Evolutionary conservation across 2,329 filamentous ascomycete genomes (phyloP).

Genomic region (Massarina eburnea): DNA sequence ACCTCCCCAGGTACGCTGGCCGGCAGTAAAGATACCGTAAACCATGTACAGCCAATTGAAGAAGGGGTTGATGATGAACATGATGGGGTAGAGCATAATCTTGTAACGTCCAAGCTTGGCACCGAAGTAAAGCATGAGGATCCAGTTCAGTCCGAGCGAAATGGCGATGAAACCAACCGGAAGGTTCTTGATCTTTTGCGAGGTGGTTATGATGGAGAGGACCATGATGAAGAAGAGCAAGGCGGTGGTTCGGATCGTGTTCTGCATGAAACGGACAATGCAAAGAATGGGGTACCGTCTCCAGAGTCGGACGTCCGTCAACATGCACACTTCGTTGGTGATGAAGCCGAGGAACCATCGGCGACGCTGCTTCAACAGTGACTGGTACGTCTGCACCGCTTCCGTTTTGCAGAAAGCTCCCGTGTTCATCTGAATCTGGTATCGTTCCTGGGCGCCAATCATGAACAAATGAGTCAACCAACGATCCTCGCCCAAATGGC

Average conservation of each 20-base stretch:
- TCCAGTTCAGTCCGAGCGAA: slow-evolving; percentile 89
- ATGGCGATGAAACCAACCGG: slow-evolving; percentile 93
- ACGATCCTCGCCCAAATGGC: slow-evolving; percentile 90
- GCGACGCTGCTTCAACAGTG: slow-evolving; percentile 88
- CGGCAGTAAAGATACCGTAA: slow-evolving; percentile 92
- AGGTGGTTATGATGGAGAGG: slow-evolving; percentile 81
- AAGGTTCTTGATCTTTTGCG: slow-evolving; percentile 73
- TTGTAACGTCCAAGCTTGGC: slow-evolving; percentile 85
- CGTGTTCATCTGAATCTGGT: slow-evolving; percentile 97
- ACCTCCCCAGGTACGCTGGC: slow-evolving; percentile 93
- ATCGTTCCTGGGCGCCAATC: slow-evolving; percentile 89
- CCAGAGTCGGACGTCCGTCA: slow-evolving; percentile 93
- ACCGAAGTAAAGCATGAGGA: slow-evolving; percentile 95
- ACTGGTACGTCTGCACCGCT: slow-evolving; percentile 83
- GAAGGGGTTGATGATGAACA: slow-evolving; percentile 94
- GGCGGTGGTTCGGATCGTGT: slow-evolving; percentile 92
- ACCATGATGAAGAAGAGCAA: slow-evolving; percentile 93
- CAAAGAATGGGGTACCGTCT: slow-evolving; percentile 84
- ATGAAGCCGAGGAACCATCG: slow-evolving; percentile 98
- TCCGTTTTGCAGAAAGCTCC: slow-evolving; percentile 98
- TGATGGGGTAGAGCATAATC: slow-evolving; percentile 90
- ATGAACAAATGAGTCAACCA: slow-evolving; percentile 99
- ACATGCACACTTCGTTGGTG: slow-evolving; percentile 97
- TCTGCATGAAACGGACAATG: slow-evolving; percentile 87
- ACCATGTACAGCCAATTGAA: slow-evolving; percentile 99